These are phyloP conservation scores for Saturnispora dispora DNA, from an alignment of 805 yeast species.

Conservation along the genomic window DNA sequence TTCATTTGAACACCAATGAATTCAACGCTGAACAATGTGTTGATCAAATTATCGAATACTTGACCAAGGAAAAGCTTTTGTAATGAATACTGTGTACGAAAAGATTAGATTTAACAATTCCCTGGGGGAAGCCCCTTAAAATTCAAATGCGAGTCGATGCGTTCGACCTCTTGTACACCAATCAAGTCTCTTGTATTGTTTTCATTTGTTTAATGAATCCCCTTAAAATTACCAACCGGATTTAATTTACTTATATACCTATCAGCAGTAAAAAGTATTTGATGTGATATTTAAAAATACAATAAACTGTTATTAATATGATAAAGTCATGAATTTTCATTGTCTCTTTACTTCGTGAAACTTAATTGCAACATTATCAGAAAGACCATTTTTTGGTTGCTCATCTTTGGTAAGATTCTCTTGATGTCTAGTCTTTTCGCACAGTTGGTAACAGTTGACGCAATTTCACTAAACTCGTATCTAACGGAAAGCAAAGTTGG, in stretches of 20 bases:
- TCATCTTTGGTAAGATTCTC: slow-evolving; percentile 8
- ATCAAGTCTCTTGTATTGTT: too few relatives aligned
- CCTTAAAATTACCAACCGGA: background rate
- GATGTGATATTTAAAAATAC: too few relatives aligned
- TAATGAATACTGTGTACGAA: background rate
- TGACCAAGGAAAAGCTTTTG: slow-evolving; percentile 23
- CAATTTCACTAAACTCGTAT: slow-evolving; percentile 32
- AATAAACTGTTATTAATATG: too few relatives aligned
- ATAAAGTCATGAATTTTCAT: too few relatives aligned
- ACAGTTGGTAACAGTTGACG: slow-evolving; percentile 46
- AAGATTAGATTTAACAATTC: background rate
- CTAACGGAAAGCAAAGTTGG: slow-evolving; percentile 46
- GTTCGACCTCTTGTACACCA: too few relatives aligned
- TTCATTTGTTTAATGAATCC: too few relatives aligned
- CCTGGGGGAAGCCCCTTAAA: background rate
- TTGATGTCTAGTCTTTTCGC: slow-evolving; percentile 19
- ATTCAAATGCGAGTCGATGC: too few relatives aligned
- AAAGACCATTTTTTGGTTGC: too few relatives aligned
- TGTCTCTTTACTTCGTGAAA: too few relatives aligned
- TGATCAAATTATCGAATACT: slow-evolving; percentile 56
- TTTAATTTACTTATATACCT: background rate
- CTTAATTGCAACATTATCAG: too few relatives aligned
- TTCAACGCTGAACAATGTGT: slow-evolving; percentile 77
- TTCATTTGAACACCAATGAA: slow-evolving; percentile 67
- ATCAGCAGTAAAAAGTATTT: too few relatives aligned